Percentiles rank a stretch among this genome's conserved stretches.
phyloP scores from a whole-genome alignment of 2,329 filamentous ascomycete species.

The Fusarium pilosicola region DNA sequence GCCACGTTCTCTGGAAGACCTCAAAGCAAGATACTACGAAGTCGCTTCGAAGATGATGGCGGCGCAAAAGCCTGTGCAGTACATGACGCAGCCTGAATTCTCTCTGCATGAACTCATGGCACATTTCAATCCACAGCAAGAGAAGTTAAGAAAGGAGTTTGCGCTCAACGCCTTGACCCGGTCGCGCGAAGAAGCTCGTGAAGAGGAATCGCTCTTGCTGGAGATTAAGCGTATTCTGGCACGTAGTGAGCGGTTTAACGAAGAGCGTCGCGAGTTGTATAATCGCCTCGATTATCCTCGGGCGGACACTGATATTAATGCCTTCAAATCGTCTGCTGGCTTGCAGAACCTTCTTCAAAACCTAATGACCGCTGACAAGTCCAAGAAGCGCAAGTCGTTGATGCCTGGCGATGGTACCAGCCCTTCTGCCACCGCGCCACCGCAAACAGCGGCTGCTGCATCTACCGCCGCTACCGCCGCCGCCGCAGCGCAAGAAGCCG shows the following conservation, averaged over 20 bases:
- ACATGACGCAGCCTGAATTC: conserved; percentile 89
- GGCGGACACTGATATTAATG: conserved; percentile 73
- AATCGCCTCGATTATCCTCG: conserved; percentile 84
- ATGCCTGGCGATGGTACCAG: conserved; percentile 67
- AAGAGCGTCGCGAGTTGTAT: conserved; percentile 88
- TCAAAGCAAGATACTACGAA: conserved; percentile 91
- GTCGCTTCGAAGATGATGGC: conserved; percentile 86
- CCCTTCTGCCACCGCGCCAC: conserved; percentile 54
- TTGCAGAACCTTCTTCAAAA: conserved; percentile 84
- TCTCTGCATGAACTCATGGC: conserved; percentile 84
- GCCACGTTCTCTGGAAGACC: conserved; percentile 81
- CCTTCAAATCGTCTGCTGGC: conserved; percentile 84
- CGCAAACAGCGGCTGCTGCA: conserved; percentile 32
- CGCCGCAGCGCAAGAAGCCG: conserved; percentile 49
- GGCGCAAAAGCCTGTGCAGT: conserved; percentile 79
- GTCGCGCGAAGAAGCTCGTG: conserved; percentile 86
- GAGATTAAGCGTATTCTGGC: conserved; percentile 93
- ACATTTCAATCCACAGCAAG: conserved; percentile 84
- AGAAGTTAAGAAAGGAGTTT: conserved; percentile 84
- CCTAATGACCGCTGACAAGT: conserved; percentile 84
- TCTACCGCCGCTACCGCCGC: conserved; percentile 27
- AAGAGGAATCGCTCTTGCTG: conserved; percentile 88
- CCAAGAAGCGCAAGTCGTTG: conserved; percentile 84
- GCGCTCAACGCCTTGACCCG: conserved; percentile 82
- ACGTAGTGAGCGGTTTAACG: conserved; percentile 85